Percentiles rank a stretch among this genome's conserved stretches.
Evolutionary conservation across 176 grass and related monocot genomes (phyloP).

Genomic region (maize (Zea mays)): DNA sequence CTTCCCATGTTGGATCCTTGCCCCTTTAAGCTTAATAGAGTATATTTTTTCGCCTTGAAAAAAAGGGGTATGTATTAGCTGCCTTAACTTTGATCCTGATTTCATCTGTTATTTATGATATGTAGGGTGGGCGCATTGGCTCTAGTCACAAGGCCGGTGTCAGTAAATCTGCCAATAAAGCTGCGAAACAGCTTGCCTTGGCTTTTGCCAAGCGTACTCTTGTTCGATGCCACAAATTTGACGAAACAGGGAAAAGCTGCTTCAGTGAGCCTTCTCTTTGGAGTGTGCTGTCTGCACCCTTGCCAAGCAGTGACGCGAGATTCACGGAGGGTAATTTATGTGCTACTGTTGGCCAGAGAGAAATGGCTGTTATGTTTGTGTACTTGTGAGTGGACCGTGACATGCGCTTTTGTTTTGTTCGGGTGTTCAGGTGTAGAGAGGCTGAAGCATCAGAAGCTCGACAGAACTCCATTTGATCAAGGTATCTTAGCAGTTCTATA

Average conservation of each 20-base stretch:
- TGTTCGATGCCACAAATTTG: constrained; percentile 63
- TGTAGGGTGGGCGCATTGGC: constrained; percentile 65
- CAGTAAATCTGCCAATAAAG: constrained; percentile 54
- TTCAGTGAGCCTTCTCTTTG: constrained; percentile 64
- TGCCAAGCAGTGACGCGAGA: constrained; percentile 44
- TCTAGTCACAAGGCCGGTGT: constrained; percentile 72
- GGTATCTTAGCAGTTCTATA: constrained; percentile 40
- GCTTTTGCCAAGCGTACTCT: constrained; percentile 79
- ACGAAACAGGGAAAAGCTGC: constrained; percentile 75
- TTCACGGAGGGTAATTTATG: constrained; percentile 46
- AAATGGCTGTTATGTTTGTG: background rate
- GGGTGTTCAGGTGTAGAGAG: constrained; percentile 39
- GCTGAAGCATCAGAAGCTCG: constrained; percentile 53
- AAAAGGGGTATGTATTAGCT: background rate
- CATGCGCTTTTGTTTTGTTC: background rate
- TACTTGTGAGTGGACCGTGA: constrained; percentile 17
- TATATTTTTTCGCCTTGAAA: background rate
- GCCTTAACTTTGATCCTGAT: background rate
- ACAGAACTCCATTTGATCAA: constrained; percentile 54
- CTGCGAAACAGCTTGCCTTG: constrained; percentile 71
- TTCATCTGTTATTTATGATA: constrained; percentile 2
- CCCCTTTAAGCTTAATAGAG: background rate
- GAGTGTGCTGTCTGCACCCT: constrained; percentile 53
- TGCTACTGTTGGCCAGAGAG: constrained; percentile 13
- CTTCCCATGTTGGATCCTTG: background rate